Evolutionary conservation across 805 yeast species (phyloP).

Genomic region (Lipomyces starkeyi): DNA sequence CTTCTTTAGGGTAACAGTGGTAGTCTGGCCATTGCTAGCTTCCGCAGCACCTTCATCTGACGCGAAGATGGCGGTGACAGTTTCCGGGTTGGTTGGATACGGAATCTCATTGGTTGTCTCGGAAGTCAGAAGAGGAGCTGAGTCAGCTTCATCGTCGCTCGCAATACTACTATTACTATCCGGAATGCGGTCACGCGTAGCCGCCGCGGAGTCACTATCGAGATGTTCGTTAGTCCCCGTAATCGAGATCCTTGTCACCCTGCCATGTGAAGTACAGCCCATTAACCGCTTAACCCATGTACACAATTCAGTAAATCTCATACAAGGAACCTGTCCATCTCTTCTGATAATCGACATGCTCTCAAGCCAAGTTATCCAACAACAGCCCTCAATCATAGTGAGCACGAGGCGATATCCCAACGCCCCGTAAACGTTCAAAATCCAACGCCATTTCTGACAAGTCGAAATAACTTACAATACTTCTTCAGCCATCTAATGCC

Average conservation of each 20-base stretch:
- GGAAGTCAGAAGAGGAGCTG: slow-evolving; percentile 34
- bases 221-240: background rate
- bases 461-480: slow-evolving; percentile 11
- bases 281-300: background rate
- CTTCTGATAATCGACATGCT: too few relatives aligned
- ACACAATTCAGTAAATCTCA: too few relatives aligned
- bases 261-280: background rate
- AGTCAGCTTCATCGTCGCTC: slow-evolving; percentile 35
- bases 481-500: slow-evolving; percentile 12
- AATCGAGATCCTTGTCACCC: background rate
- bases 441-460: background rate
- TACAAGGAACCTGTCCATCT: too few relatives aligned
- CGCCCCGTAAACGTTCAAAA: background rate
- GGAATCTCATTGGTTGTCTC: slow-evolving; percentile 32
- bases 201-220: background rate
- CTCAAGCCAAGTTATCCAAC: too few relatives aligned
- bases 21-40: slow-evolving; percentile 14
- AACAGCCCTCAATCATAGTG: too few relatives aligned
- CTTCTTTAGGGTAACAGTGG: slow-evolving; percentile 1
- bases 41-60: slow-evolving; percentile 32
- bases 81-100: slow-evolving; percentile 26
- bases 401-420: background rate
- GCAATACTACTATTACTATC: slow-evolving; percentile 30
- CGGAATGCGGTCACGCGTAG: slow-evolving; percentile 27
- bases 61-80: slow-evolving; percentile 34